These are phyloP conservation scores for Ballota nigra DNA, from an alignment of 257 asterid species.

Conservation along the genomic window DNA sequence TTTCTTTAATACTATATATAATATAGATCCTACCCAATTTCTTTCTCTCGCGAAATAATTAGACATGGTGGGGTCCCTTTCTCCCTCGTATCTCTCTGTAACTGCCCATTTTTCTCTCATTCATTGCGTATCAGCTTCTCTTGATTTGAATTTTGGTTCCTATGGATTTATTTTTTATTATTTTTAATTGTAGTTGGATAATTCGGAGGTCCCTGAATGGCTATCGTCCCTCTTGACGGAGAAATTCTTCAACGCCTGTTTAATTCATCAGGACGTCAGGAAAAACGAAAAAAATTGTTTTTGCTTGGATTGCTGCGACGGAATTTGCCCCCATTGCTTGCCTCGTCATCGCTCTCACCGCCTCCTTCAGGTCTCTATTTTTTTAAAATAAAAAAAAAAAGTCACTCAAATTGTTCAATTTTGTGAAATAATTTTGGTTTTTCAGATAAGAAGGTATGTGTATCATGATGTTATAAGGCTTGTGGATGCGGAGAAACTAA, in stretches of 20 bases:
- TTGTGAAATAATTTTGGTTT: neutral
- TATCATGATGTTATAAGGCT: slow-evolving; percentile 71
- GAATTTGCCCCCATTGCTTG: slow-evolving; percentile 68
- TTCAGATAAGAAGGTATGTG: slow-evolving; percentile 55
- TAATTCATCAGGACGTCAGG: slow-evolving; percentile 54
- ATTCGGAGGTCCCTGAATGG: slow-evolving; percentile 57
- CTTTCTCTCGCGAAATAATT: slow-evolving; percentile 2
- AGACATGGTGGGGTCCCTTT: slow-evolving; percentile 46
- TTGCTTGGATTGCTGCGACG: slow-evolving; percentile 72
- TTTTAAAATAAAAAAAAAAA: no score
- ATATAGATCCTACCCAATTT: neutral
- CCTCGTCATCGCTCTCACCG: slow-evolving; percentile 56
- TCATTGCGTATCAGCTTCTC: neutral
- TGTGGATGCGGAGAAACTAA: slow-evolving; percentile 40
- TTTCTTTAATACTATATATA: neutral
- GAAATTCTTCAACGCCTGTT: slow-evolving; percentile 72
- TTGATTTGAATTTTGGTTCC: neutral
- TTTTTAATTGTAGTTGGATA: slow-evolving; percentile 36
- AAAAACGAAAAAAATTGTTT: slow-evolving; percentile 73
- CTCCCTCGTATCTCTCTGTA: neutral
- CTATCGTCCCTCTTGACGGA: slow-evolving; percentile 48
- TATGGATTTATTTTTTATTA: neutral
- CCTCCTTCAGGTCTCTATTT: slow-evolving; percentile 52
- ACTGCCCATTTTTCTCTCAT: neutral
- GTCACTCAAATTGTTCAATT: no score